These are phyloP conservation scores for Boletus vermiculosoides DNA, from an alignment of 768 basidiomycete genomes.

Conservation along the genomic window DNA sequence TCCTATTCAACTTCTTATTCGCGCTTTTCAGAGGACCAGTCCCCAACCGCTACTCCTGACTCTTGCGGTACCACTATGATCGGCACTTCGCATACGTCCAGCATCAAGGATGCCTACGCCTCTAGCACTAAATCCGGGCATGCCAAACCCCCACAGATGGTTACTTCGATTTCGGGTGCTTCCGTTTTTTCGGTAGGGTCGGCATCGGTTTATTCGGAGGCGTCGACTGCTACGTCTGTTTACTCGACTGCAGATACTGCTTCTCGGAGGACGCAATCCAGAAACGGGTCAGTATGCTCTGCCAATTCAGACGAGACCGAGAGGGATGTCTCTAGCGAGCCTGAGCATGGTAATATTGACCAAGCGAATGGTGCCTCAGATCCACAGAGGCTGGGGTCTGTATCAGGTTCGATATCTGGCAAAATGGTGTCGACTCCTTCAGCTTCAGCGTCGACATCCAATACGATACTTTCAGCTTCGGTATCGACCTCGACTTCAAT, in stretches of 20 bases:
- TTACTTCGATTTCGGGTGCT: constrained; percentile 27
- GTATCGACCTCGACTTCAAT: constrained; percentile 16
- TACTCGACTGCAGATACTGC: constrained; percentile 13
- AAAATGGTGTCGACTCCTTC: neutral
- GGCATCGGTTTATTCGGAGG: constrained; percentile 27
- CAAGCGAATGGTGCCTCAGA: constrained; percentile 4
- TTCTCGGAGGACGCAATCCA: constrained; percentile 4
- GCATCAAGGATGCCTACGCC: neutral
- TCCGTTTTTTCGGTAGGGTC: constrained; percentile 29
- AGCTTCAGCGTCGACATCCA: constrained; percentile 1
- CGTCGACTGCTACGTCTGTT: constrained; percentile 27
- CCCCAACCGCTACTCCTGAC: neutral
- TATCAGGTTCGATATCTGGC: constrained; percentile 8
- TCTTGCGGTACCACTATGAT: constrained; percentile 6
- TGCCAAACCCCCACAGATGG: constrained; percentile 20
- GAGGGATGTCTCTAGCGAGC: constrained; percentile 11
- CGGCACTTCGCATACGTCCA: neutral
- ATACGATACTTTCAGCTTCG: constrained; percentile 8
- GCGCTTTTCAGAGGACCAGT: constrained; percentile 15
- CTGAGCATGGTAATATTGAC: constrained; percentile 8
- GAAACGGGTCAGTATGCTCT: constrained; percentile 16
- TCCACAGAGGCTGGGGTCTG: neutral
- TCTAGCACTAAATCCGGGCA: constrained; percentile 11
- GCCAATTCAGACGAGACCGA: constrained; percentile 17
- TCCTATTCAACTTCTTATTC: constrained; percentile 20